Evolutionary conservation across 352 stramenopile genomes (phyloP).

Genomic region (Pythium oligandrum): DNA sequence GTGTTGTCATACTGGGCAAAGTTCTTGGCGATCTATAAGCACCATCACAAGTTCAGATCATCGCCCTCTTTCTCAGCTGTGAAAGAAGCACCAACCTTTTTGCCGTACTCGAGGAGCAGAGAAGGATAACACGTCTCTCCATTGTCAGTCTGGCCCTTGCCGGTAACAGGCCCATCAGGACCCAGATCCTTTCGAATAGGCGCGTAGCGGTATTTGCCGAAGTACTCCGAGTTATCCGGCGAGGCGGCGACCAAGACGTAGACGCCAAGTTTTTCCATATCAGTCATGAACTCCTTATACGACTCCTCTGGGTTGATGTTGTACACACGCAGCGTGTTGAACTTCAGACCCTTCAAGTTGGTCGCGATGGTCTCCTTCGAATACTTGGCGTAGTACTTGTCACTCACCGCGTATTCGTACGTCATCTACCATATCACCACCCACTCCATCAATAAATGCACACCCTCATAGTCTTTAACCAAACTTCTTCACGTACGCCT

Average conservation of each 20-base stretch:
- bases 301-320: conserved; percentile 83
- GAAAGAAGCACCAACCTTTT: conserved; percentile 32
- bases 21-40: conserved; percentile 70
- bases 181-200: conserved; percentile 29
- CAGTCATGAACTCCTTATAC: conserved; percentile 81
- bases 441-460: conserved; percentile 1
- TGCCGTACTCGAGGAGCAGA: conserved; percentile 81
- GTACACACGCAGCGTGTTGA: conserved; percentile 85
- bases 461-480: not conserved
- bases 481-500: conserved; percentile 35
- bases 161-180: conserved; percentile 9
- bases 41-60: not conserved
- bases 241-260: conserved; percentile 81
- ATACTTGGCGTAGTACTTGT: conserved; percentile 83
- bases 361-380: conserved; percentile 63
- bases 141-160: conserved; percentile 41
- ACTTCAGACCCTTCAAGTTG: conserved; percentile 68
- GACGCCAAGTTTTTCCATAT: conserved; percentile 71
- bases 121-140: conserved; percentile 82
- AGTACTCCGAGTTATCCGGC: conserved; percentile 81
- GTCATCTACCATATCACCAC: conserved; percentile 46
- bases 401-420: conserved; percentile 85
- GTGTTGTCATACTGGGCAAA: conserved; percentile 88
- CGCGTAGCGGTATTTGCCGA: conserved; percentile 78
- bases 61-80: not conserved